Base-by-base conservation (phyloP, 2,329 filamentous ascomycete species). In the Mycosphaerelloides madeirae region DNA sequence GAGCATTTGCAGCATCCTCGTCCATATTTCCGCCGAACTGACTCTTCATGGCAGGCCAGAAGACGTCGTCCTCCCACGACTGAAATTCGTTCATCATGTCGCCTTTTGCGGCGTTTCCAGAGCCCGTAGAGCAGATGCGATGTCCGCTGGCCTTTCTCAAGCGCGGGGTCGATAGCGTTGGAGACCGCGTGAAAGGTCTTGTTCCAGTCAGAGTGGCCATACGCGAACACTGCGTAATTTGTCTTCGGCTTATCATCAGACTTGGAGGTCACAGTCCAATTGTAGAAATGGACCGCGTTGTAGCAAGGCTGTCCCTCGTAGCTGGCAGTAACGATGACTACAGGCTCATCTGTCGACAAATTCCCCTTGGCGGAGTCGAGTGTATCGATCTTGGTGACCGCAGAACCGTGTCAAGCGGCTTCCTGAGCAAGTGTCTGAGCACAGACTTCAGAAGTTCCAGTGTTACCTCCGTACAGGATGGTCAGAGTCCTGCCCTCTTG, bases 291-390 rank as follows among this genome's bases (percentile, higher is more conserved):
- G 0, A 69, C 73, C 0, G 85, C 85, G 49, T 90, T 88, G 49
- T 87, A 83, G 0, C 84, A 79, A 0, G 85, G 82, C 43, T 85
- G 74, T 1, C 85, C 85, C 56, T 90, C 85, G 54, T 89, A 90
- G 1, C 80, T 83, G 0, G 85, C 77, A 0, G 81, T 81, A 50
- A 90, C 74, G 38, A 89, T 73, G 18, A 87, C 68, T 0, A 85
- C 73, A 0, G 84, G 83, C 6, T 76, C 72, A 19, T 77, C 72
- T 38, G 71, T 78, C 0, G 81, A 77, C 0, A 89, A 60, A 2
- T 76, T 73, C 37, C 79, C 74, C 14, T 76, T 78, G 0, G 80
- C 83, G 0, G 74, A 70, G 57, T 89, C 82, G 31, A 89, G 64
- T 1, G 74, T 71, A 16, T 76, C 72, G 1, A 83, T 66, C 3